Evolutionary conservation across 208 protist species (phyloP).

Genomic region (Entamoeba dispar): DNA sequence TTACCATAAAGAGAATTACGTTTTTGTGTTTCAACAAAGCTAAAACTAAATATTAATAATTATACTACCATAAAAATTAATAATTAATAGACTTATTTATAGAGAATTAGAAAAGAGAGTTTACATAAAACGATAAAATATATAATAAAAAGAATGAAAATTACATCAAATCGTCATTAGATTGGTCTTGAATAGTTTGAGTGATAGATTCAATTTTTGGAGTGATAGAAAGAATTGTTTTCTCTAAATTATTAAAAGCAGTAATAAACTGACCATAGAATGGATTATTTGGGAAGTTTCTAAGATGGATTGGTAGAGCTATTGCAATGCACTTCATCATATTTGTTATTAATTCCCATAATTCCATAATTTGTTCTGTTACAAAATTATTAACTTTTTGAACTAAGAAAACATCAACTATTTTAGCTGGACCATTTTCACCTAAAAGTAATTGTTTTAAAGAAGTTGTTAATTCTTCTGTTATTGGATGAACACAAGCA

Average conservation of each 20-base stretch:
- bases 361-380: background rate
- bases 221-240: too few species aligned
- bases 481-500: background rate
- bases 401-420: background rate
- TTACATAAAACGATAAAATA: too few species aligned
- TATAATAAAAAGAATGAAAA: too few species aligned
- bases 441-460: background rate
- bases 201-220: too few species aligned
- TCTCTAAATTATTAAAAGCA: background rate
- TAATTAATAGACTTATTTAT: too few species aligned
- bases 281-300: background rate
- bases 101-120: too few species aligned
- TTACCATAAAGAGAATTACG: too few species aligned
- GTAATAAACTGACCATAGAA: background rate
- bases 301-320: background rate
- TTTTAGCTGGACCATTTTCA: background rate
- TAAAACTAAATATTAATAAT: too few species aligned
- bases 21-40: too few species aligned
- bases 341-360: background rate
- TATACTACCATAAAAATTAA: too few species aligned
- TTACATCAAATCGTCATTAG: too few species aligned
- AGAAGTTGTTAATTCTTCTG: background rate
- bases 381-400: background rate
- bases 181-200: too few species aligned
- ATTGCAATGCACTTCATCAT: background rate